Conservation (phyloP, 148 eudicot genomes). For the Selenicereus undatus region DNA sequence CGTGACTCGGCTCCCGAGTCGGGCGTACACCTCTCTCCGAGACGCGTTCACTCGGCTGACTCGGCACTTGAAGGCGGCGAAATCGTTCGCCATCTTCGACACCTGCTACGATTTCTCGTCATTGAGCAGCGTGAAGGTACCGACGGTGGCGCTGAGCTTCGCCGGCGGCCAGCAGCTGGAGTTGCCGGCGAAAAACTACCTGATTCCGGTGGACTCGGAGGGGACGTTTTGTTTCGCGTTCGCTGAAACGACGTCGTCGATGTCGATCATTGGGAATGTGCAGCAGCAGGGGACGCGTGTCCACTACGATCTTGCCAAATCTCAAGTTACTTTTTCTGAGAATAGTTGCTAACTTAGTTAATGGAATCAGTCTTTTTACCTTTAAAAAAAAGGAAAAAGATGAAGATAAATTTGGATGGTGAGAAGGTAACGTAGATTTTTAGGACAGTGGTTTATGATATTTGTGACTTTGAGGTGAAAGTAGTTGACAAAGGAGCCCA, state of each 20-base stretch:
- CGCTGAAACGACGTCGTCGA: slow-evolving; percentile 45
- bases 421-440: not conserved
- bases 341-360: slow-evolving; percentile 37
- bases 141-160: slow-evolving; percentile 56
- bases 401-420: not conserved
- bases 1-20: slow-evolving; percentile 43
- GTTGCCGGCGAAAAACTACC: slow-evolving; percentile 50
- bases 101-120: slow-evolving; percentile 59
- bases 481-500: not conserved
- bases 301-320: slow-evolving; percentile 42
- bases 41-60: slow-evolving; percentile 40
- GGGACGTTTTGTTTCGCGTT: slow-evolving; percentile 61
- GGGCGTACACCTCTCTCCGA: slow-evolving; percentile 47
- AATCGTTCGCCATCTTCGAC: slow-evolving; percentile 45
- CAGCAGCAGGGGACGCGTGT: slow-evolving; percentile 75
- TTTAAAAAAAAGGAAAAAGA: not conserved
- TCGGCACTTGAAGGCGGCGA: slow-evolving; percentile 25
- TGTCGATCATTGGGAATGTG: slow-evolving; percentile 59
- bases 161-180: slow-evolving; percentile 41
- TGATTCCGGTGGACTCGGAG: slow-evolving; percentile 44
- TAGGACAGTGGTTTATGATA: not conserved
- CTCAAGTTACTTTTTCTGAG: slow-evolving; percentile 33
- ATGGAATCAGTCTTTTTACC: too few species aligned
- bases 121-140: slow-evolving; percentile 30
- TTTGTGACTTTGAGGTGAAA: not conserved